Conservation (phyloP, 2,329 filamentous ascomycete species). For the Polytolypa hystricis region DNA sequence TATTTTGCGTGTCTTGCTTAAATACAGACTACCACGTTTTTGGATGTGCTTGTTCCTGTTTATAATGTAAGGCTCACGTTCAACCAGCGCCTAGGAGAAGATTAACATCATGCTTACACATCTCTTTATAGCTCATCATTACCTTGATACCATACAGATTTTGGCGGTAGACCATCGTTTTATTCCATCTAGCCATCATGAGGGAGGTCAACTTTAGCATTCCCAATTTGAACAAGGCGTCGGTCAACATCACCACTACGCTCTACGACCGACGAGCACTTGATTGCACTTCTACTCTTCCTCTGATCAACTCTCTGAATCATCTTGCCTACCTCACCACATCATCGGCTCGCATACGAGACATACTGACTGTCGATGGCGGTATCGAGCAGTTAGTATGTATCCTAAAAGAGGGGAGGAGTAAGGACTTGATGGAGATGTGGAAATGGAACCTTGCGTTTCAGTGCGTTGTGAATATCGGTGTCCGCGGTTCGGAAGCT, state of each 20-base stretch:
- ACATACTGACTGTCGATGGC: conserved; percentile 97
- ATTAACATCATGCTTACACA: no score
- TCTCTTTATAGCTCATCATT: no score
- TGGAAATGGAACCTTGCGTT: conserved; percentile 99
- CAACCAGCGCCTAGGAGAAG: no score
- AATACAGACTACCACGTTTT: no score
- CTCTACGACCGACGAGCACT: conserved; percentile 94
- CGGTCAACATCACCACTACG: conserved; percentile 95
- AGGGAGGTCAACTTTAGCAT: conserved; percentile 99
- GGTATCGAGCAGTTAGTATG: conserved; percentile 93
- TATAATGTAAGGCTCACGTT: no score
- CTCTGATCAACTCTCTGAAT: conserved; percentile 97
- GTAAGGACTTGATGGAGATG: conserved; percentile 99
- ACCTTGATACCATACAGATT: no score
- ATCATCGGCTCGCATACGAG: conserved; percentile 90
- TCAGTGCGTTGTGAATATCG: conserved; percentile 98
- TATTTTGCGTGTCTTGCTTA: no score
- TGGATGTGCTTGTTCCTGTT: no score
- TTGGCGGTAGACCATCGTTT: no score
- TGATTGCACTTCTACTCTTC: conserved; percentile 94
- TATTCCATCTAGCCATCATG: conserved; percentile 57
- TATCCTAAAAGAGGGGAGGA: conserved; percentile 94
- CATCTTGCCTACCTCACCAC: conserved; percentile 97
- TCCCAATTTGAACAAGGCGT: conserved; percentile 98
- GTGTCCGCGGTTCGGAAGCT: conserved; percentile 85